Conservation (phyloP, 345 rosid genomes). For the Pistacia integerrima region DNA sequence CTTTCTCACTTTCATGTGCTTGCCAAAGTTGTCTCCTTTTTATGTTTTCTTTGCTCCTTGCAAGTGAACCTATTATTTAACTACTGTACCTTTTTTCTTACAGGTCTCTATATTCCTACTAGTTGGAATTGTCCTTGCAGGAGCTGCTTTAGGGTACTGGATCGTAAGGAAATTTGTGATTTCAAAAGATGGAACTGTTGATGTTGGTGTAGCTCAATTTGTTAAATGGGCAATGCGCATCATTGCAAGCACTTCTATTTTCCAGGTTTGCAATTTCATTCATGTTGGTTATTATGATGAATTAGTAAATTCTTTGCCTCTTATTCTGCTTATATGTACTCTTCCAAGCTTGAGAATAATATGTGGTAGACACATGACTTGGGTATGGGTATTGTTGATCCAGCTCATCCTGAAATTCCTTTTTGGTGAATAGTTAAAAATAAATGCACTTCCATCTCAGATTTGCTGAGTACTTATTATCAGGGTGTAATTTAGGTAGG, state of each 20-base stretch:
- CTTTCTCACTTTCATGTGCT: neutral
- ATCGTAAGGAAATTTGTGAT: conserved; percentile 84
- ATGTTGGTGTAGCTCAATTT: conserved; percentile 77
- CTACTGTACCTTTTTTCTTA: neutral
- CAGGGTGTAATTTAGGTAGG: neutral
- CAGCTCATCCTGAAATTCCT: neutral
- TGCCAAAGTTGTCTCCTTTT: neutral
- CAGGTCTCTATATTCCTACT: conserved; percentile 73
- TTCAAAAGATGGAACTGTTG: conserved; percentile 65
- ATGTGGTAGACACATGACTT: no score
- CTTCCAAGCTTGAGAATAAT: neutral
- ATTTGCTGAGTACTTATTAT: neutral
- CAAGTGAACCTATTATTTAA: neutral
- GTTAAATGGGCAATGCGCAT: conserved; percentile 93
- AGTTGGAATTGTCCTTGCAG: conserved; percentile 69
- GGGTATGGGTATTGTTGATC: no score
- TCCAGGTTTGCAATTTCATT: conserved; percentile 50
- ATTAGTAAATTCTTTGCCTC: neutral
- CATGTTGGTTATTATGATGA: conserved; percentile 2
- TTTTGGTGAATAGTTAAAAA: neutral
- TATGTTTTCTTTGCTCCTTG: neutral
- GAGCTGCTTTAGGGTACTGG: conserved; percentile 97
- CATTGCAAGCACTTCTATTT: conserved; percentile 38
- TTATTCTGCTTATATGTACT: conserved; percentile 6
- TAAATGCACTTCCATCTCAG: neutral